Evolutionary conservation across 2,329 filamentous ascomycete species (phyloP).

Genomic region (Hymenotorrendiella dingleyae): DNA sequence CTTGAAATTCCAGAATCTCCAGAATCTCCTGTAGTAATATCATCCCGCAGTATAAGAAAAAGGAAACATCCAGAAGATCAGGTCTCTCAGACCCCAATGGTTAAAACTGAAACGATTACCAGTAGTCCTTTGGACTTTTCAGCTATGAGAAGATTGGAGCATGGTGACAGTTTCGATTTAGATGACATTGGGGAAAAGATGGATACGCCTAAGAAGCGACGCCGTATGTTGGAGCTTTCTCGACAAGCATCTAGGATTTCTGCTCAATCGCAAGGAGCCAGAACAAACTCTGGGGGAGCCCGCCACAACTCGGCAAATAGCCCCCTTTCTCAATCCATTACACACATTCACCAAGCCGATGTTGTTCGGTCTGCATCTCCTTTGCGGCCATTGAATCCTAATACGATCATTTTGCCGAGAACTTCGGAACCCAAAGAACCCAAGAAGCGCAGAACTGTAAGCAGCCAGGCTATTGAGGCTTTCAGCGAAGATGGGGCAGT

Average conservation of each 20-base stretch:
- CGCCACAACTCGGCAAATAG: background rate
- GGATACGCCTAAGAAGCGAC: slow-evolving; percentile 30
- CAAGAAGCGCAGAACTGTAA: slow-evolving; percentile 16
- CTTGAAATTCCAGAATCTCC: slow-evolving; percentile 8
- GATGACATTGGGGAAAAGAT: slow-evolving; percentile 32
- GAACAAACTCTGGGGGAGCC: background rate
- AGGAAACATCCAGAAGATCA: slow-evolving; percentile 16
- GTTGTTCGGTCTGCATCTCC: slow-evolving; percentile 11
- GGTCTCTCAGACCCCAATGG: slow-evolving; percentile 8
- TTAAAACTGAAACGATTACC: slow-evolving; percentile 25
- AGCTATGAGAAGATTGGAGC: slow-evolving; percentile 11
- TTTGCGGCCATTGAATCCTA: slow-evolving; percentile 24
- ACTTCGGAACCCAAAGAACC: slow-evolving; percentile 12
- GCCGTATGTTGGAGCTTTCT: slow-evolving; percentile 8
- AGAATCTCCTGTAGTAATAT: slow-evolving; percentile 23
- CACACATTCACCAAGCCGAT: background rate
- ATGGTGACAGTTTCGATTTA: slow-evolving; percentile 30
- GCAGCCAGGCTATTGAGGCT: slow-evolving; percentile 12
- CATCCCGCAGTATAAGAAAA: slow-evolving; percentile 23
- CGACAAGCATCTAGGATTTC: slow-evolving; percentile 6
- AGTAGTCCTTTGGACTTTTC: slow-evolving; percentile 27
- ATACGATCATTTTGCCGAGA: slow-evolving; percentile 22
- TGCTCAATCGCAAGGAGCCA: background rate
- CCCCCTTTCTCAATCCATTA: background rate
- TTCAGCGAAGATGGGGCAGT: slow-evolving; percentile 24